Evolutionary conservation across 441 rosid genomes (phyloP), one percentile per base, ranked within the genome.

Genomic region (Syzygium syzygioides): DNA sequence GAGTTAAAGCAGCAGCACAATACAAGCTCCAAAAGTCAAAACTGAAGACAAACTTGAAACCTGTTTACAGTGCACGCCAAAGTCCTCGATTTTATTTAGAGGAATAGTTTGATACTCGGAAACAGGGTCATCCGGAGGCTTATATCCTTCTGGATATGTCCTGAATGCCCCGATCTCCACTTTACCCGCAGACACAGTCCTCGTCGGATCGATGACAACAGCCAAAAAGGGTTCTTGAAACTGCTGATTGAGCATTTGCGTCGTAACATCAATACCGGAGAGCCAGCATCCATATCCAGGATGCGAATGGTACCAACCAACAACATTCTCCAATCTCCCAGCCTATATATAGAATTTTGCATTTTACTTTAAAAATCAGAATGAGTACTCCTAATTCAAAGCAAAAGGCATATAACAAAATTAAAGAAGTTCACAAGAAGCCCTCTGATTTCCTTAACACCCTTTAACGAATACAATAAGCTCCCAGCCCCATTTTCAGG

Each of bases 221-320:
- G 99, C 99, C 88, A 98, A 92, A 93, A 98, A 98, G 7, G 99
- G 99, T 86, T 98, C 99, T 90, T 98, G 99, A 90, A 86, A 97
- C 90, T 96, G 99, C 89, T 96, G 99, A 92, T 98, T 96, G 79
- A 95, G 95, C 99, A 98, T 98, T 93, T 98, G 99, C 1, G 99
- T 98, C 7, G 99, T 94, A 20, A 98, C 99, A 91, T 98, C 99
- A 56, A 98, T 98, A 79, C 99, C 99, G 1, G 99, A 97, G 45
- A 98, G 99, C 99, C 99, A 98, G 92, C 99, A 97, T 84, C 99
- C 99, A 88, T 97, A 98, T 37, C 99, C 99, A 86, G 99, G 99
- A 91, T 98, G 99, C 41, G 99, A 97, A 91, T 97, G 99, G 90
- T 97, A 98, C 99, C 99, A 98, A 32, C 99, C 99, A 86, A 98